Evolutionary conservation across 1,139 yeast species (phyloP), one percentile per base, ranked within the genome.

Genomic region (Lodderomyces oxycetoniae): DNA sequence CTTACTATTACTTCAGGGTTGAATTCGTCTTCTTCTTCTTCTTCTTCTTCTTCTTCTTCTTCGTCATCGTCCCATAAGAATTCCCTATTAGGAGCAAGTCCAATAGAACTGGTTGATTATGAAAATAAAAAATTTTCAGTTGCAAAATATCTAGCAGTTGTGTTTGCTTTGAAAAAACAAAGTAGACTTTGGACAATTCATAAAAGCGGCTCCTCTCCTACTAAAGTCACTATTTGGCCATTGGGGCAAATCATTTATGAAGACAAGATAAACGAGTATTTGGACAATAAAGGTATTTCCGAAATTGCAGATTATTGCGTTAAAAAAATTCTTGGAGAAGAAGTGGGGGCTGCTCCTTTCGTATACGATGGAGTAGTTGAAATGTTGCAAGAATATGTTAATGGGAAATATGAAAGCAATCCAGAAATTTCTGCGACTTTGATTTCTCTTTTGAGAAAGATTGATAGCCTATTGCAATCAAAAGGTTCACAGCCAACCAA

Each of bases 151-250:
- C 65, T 73, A 47, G 71, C 79, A 0, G 55, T 72, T 23, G 50
- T 72, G 3, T 46, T 69, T 24, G 62, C 72, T 1, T 50, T 77
- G 22, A 59, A 72, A 38, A 73, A 67, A 32, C 78, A 76, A 39
- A 56, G 64, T 23, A 61, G 71, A 32, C 49, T 68, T 39, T 60
- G 79, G 79, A 57, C 54, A 30, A 41, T 67, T 20, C 58, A 59
- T 34, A 60, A 51, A 31, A 45, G 53, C 14, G 50, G 55, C 3
- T 56, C 58, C 28, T 58, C 70, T 1, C 74, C 79, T 1, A 50
- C 68, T 3, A 66, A 70, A 35, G 68, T 74, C 0, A 67, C 71
- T 2, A 58, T 73, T 4, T 50, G 73, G 26, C 81, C 83, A 0
- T 48, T 69, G 15, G 47, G 55, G 4, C 56, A 64, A 29, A 51